Base-by-base conservation (phyloP, 2,329 filamentous ascomycete genomes). In the Fusarium begoniae region DNA sequence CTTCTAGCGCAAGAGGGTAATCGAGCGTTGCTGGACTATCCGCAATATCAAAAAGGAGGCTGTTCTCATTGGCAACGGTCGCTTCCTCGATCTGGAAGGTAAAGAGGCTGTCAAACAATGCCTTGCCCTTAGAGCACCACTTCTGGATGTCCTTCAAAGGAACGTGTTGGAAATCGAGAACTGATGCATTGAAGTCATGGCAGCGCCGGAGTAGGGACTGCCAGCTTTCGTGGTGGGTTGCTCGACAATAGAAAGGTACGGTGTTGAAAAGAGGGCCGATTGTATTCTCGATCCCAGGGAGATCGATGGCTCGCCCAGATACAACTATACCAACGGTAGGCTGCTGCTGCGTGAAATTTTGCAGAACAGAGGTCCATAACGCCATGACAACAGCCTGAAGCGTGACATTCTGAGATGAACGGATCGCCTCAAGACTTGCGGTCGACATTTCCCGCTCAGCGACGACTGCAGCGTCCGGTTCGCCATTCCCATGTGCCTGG, bases 261-360 rank as follows among this genome's bases (percentile, higher is more conserved):
- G 95, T 98, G 79, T 98, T 98, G 87, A 98, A 97, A 26, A 98
- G 83, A 0, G 96, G 95, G 0, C 95, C 96, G 47, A 96, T 88
- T 2, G 93, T 89, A 28, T 86, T 79, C 53, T 95, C 92, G 5
- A 91, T 88, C 5, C 86, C 85, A 13, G 91, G 87, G 18, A 94
- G 83, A 48, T 93, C 89, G 9, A 97, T 88, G 0, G 90, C 89
- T 67, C 95, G 88, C 2, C 95, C 96, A 12, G 95, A 96, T 0
- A 94, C 88, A 18, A 98, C 88, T 26, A 97, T 84, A 2, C 96
- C 96, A 20, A 95, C 85, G 0, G 90, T 89, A 4, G 88, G 82
- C 12, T 85, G 81, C 22, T 82, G 79, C 7, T 82, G 79, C 35
- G 88, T 83, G 69, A 87, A 80, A 48, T 85, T 84, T 35, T 88